These are phyloP conservation scores for Claviceps lovelessii DNA, from an alignment of 2,329 filamentous ascomycete species.

Conservation along the genomic window DNA sequence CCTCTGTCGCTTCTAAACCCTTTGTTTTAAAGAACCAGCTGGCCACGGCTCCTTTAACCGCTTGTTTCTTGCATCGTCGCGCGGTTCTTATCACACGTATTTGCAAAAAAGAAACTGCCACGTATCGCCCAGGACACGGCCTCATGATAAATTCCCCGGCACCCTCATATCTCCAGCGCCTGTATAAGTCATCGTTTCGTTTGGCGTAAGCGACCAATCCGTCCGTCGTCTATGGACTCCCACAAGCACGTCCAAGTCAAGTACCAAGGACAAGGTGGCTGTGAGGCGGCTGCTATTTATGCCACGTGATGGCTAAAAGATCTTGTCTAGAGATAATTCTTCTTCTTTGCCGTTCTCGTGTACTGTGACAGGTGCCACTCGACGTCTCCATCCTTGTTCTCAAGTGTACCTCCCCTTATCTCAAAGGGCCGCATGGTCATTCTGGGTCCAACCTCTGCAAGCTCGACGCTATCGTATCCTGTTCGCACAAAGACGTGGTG, in stretches of 20 bases:
- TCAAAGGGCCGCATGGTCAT: slow-evolving; percentile 98
- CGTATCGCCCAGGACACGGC: background rate
- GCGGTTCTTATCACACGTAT: background rate
- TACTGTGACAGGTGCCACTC: slow-evolving; percentile 97
- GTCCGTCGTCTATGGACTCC: background rate
- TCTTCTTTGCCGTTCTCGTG: slow-evolving; percentile 84
- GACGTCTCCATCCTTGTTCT: slow-evolving; percentile 88
- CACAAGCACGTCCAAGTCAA: background rate
- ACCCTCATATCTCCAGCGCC: background rate
- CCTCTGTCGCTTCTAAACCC: background rate
- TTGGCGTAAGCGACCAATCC: background rate
- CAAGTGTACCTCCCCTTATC: slow-evolving; percentile 78
- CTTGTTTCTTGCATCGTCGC: background rate
- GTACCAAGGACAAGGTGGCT: background rate
- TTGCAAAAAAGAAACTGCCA: background rate
- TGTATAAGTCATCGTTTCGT: background rate
- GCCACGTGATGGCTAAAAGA: background rate
- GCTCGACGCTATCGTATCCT: slow-evolving; percentile 73
- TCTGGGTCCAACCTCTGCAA: slow-evolving; percentile 78
- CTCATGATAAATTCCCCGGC: too few relatives aligned
- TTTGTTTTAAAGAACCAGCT: background rate
- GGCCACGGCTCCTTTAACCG: background rate
- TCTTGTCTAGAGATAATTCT: slow-evolving; percentile 32
- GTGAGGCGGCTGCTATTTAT: background rate
- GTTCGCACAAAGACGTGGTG: slow-evolving; percentile 79